A percentile compares a stretch with the other conserved stretches of the same genome.
Conservation (phyloP, 2,329 filamentous ascomycete genomes). For the Dryadomyces quercivorus region DNA sequence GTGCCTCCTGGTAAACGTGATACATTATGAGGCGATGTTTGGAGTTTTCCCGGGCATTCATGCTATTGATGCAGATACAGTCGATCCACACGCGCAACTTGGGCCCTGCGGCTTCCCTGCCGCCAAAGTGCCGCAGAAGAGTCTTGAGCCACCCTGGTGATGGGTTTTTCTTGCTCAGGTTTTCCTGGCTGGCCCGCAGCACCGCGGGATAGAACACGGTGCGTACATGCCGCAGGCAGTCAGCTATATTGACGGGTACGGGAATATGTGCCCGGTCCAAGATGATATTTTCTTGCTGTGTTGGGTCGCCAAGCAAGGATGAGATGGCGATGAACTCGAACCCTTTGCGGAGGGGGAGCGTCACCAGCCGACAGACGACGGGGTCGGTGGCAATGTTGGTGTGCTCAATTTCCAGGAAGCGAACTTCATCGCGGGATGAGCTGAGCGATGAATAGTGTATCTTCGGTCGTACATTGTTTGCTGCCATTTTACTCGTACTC, state of each 20-base stretch:
- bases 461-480: background rate
- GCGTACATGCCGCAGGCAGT: background rate
- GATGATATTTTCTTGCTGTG: background rate
- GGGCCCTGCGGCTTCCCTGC: background rate
- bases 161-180: background rate
- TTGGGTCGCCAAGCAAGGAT: background rate
- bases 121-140: background rate
- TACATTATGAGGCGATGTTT: slow-evolving; percentile 1
- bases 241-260: background rate
- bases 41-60: background rate
- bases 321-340: slow-evolving; percentile 1
- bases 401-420: slow-evolving; percentile 1
- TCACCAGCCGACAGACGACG: background rate
- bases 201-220: background rate
- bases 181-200: background rate
- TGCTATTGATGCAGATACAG: background rate
- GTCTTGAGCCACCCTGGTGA: background rate
- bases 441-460: background rate
- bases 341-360: background rate
- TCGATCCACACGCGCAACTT: slow-evolving; percentile 1
- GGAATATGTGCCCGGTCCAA: background rate
- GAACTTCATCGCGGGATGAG: background rate
- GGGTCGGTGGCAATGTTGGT: background rate
- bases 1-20: slow-evolving; percentile 1
- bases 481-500: background rate